Evolutionary conservation across 1,139 yeast genomes (phyloP).

Genomic region (Saccharomyces hybrid): DNA sequence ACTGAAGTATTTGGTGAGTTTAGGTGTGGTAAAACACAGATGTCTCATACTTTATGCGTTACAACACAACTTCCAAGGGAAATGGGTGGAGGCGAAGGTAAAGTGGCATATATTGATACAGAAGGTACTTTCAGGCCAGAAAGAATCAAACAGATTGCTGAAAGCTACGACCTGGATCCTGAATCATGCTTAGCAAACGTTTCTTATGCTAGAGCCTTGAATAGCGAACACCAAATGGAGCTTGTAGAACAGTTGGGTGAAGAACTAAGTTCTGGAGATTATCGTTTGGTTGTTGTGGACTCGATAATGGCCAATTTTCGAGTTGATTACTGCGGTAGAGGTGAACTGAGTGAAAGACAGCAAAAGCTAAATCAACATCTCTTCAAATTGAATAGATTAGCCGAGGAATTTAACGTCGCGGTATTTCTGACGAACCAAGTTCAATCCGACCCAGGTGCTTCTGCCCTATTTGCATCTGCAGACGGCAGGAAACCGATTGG

Average conservation of each 20-base stretch:
- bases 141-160: conserved; percentile 48
- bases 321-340: conserved; percentile 54
- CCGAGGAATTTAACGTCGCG: conserved; percentile 55
- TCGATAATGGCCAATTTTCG: conserved; percentile 58
- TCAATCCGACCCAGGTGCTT: conserved; percentile 61
- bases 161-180: conserved; percentile 47
- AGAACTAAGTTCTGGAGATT: conserved; percentile 45
- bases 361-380: conserved; percentile 54
- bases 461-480: conserved; percentile 54
- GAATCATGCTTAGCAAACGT: conserved; percentile 47
- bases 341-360: conserved; percentile 54
- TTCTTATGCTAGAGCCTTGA: conserved; percentile 51
- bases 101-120: conserved; percentile 53
- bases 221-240: conserved; percentile 56
- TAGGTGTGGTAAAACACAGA: conserved; percentile 54
- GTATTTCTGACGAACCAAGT: conserved; percentile 56
- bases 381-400: conserved; percentile 43
- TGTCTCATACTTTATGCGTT: conserved; percentile 54
- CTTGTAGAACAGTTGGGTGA: conserved; percentile 45
- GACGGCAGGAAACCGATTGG: conserved; percentile 63
- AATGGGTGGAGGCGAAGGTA: conserved; percentile 56
- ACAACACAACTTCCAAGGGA: conserved; percentile 49
- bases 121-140: conserved; percentile 57
- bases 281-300: conserved; percentile 42
- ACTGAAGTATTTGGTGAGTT: conserved; percentile 60